These are phyloP conservation scores for Globisporangium mamillatum DNA, from an alignment of 352 stramenopile genomes.

Conservation along the genomic window DNA sequence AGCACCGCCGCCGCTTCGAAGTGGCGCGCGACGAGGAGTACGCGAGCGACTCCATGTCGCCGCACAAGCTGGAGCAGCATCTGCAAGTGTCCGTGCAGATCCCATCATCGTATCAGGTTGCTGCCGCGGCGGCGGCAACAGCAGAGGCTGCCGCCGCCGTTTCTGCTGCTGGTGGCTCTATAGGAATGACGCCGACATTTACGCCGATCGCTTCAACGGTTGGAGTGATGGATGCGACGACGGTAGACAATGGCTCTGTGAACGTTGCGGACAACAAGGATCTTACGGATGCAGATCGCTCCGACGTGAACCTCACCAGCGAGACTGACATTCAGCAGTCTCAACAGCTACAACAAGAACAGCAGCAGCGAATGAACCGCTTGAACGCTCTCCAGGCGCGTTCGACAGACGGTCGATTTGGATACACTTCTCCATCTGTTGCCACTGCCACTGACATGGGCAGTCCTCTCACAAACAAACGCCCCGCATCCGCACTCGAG, in stretches of 20 bases:
- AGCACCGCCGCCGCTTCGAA: conserved; percentile 76
- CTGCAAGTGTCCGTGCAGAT: conserved; percentile 11
- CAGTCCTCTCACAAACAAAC: conserved; percentile 19
- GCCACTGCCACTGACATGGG: neutral
- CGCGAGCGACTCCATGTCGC: conserved; percentile 16
- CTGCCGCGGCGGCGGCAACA: neutral
- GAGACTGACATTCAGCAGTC: neutral
- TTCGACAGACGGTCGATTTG: conserved; percentile 3
- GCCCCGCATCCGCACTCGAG: conserved; percentile 27
- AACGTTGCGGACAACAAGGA: neutral
- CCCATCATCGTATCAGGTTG: neutral
- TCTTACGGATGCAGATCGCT: neutral
- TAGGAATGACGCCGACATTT: conserved; percentile 3
- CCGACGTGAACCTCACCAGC: neutral
- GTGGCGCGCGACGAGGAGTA: conserved; percentile 62
- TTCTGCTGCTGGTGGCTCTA: neutral
- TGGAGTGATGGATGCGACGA: neutral
- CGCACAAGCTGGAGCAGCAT: conserved; percentile 13
- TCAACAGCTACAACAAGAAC: neutral
- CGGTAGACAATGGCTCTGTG: neutral
- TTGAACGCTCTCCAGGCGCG: neutral
- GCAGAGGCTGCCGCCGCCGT: neutral
- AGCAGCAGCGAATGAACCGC: neutral
- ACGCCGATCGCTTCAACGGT: neutral
- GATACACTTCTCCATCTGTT: neutral